A percentile compares a stretch with the other conserved stretches of the same genome.
Evolutionary conservation across 1,139 yeast species (phyloP).

Genomic region (Zygotorulaspora mrakii): DNA sequence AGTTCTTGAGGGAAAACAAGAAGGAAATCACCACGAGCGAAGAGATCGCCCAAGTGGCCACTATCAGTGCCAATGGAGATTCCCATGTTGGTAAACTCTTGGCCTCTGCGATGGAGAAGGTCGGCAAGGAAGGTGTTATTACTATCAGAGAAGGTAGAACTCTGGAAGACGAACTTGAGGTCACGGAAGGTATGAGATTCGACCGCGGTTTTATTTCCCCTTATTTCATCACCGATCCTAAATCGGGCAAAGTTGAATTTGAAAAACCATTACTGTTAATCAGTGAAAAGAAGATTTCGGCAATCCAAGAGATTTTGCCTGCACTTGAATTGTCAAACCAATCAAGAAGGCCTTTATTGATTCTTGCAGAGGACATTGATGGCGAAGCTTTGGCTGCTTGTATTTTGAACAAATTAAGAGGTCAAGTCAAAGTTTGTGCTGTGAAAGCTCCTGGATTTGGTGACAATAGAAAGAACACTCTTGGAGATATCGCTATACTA

Average conservation of each 20-base stretch:
- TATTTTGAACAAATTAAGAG: slow-evolving; percentile 95
- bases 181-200: slow-evolving; percentile 98
- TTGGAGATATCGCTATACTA: slow-evolving; percentile 95
- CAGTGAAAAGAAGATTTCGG: slow-evolving; percentile 91
- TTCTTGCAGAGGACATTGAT: slow-evolving; percentile 94
- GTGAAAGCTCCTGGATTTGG: slow-evolving; percentile 99
- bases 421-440: slow-evolving; percentile 97
- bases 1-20: slow-evolving; percentile 83
- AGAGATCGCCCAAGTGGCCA: slow-evolving; percentile 98
- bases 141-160: slow-evolving; percentile 98
- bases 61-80: slow-evolving; percentile 98
- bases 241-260: slow-evolving; percentile 94
- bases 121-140: slow-evolving; percentile 98
- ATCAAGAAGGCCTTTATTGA: slow-evolving; percentile 89
- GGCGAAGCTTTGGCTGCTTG: slow-evolving; percentile 99
- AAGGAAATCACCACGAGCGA: slow-evolving; percentile 95
- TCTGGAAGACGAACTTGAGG: slow-evolving; percentile 93
- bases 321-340: slow-evolving; percentile 93
- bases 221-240: slow-evolving; percentile 94
- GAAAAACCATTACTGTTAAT: slow-evolving; percentile 89
- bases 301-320: slow-evolving; percentile 90
- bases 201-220: slow-evolving; percentile 99
- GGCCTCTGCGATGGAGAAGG: slow-evolving; percentile 98
- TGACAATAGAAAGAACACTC: slow-evolving; percentile 96
- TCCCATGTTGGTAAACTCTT: slow-evolving; percentile 87